Percentiles rank a stretch among this genome's conserved stretches.
Conservation (phyloP, 176 grass and related monocot genomes). For the Calamus simplicifolius region DNA sequence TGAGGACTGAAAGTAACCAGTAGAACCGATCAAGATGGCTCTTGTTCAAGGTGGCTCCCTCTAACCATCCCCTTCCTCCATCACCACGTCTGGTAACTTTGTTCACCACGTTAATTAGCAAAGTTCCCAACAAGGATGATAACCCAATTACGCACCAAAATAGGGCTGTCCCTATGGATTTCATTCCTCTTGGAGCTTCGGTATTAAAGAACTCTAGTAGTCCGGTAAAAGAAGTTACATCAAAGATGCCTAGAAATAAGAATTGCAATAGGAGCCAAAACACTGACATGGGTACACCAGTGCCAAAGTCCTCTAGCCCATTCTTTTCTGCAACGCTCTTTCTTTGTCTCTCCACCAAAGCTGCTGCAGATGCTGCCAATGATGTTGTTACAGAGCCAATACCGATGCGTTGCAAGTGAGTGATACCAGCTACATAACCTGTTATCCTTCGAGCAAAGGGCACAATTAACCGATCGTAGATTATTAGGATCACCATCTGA, state of each 20-base stretch:
- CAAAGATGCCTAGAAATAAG: conserved; percentile 42
- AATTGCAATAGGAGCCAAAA: conserved; percentile 42
- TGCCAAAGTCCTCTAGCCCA: neutral
- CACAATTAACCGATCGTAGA: conserved; percentile 26
- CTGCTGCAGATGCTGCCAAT: conserved; percentile 30
- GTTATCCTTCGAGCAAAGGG: conserved; percentile 25
- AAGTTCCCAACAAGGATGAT: too few species aligned
- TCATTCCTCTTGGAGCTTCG: neutral
- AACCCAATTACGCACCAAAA: too few species aligned
- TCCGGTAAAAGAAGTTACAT: conserved; percentile 20
- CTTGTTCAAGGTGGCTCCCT: conserved; percentile 30
- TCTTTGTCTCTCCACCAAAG: conserved; percentile 45
- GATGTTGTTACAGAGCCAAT: conserved; percentile 33
- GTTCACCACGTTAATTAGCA: too few species aligned
- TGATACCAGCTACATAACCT: conserved; percentile 15
- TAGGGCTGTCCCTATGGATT: too few species aligned
- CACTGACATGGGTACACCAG: conserved; percentile 22
- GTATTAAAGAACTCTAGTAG: conserved; percentile 27
- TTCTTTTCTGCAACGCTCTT: neutral
- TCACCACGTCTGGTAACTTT: neutral
- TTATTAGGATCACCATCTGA: conserved; percentile 41
- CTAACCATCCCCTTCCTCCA: conserved; percentile 26
- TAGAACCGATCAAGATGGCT: conserved; percentile 36
- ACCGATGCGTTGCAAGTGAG: conserved; percentile 36
- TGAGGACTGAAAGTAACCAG: conserved; percentile 20